Base-by-base conservation (phyloP, 2,329 filamentous ascomycete genomes). In the Phialophora macrospora region DNA sequence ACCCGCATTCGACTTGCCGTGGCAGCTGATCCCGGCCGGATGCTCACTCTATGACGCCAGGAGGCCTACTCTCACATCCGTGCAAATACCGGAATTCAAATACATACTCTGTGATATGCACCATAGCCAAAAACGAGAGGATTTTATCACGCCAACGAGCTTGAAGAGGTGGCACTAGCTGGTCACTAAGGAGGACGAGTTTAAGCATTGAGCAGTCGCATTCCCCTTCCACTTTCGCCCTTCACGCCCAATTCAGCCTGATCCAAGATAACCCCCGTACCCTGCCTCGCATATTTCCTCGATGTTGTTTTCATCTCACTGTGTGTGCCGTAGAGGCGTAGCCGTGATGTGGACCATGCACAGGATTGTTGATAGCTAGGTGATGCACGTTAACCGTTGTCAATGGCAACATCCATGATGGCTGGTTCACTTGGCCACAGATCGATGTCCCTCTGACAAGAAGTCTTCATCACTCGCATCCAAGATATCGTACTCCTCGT, bases 401-500 rank as follows among this genome's bases (percentile, higher is more conserved):
- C 26, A 26, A 28, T 12, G 12, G 7, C 11, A 44, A n/a, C 20
- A 62, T 17, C 30, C 38, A n/a, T 44, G 6, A 28, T 55, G 20
- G 30, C 14, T n/a, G 22, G 14, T 22, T 64, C 63, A 70, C 64
- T 72, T 72, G 56, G 26, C 46, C 17, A 44, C 44, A 38, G 69
- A 64, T 34, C 69, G 72, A 30, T 71, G 70, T 54, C 69, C 67
- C 60, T 86, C 86, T 68, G 84, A 83, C 59, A 87, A 77, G 71
- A 85, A 90, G 76, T 98, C 94, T 77, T 96, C 91, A 72, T 98
- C 94, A 65, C 92, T 96, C 51, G 93, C 94, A 80, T 97, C 93
- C 54, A 98, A 87, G 71, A 98, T 93, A 74, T 99, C 95, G 77
- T 98, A 99, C 80, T 99, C 95, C 77, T 98, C 95, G 70, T 99